A percentile compares a stretch with the other conserved stretches of the same genome.
These are phyloP conservation scores for Colletotrichum agaves DNA, from an alignment of 2,329 filamentous ascomycete species.

Conservation along the genomic window DNA sequence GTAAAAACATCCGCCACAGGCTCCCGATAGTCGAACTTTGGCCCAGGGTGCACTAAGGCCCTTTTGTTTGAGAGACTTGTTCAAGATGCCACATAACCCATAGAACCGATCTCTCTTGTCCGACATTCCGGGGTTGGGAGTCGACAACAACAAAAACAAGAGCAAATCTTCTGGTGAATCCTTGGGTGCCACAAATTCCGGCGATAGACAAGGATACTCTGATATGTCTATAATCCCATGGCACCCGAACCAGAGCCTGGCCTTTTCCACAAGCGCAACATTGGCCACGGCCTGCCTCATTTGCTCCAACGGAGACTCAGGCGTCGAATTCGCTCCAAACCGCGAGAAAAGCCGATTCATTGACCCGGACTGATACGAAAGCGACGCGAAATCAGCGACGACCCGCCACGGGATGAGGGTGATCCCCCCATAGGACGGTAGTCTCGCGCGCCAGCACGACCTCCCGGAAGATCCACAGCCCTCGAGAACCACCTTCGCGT, in stretches of 20 bases:
- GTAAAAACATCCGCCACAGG: background rate
- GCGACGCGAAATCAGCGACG: background rate
- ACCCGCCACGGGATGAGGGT: background rate
- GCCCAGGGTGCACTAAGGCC: background rate
- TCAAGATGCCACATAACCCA: background rate
- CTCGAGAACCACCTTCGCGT: conserved; percentile 2
- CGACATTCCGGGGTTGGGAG: background rate
- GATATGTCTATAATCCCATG: no score
- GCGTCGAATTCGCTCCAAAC: no score
- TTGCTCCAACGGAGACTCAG: no score
- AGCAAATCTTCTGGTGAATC: no score
- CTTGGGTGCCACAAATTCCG: no score
- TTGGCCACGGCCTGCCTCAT: no score
- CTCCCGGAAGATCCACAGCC: background rate
- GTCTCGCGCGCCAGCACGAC: background rate
- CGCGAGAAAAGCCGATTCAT: background rate
- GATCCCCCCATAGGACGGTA: background rate
- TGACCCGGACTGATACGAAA: background rate
- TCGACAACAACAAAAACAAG: no score
- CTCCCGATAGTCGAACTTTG: background rate
- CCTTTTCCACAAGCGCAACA: no score
- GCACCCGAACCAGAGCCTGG: no score
- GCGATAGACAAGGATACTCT: no score
- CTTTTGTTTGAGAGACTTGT: background rate
- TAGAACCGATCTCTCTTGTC: background rate